Percentiles rank a stretch among this genome's conserved stretches.
Conservation (phyloP, 768 basidiomycete species). For the Pleurotus djamor region DNA sequence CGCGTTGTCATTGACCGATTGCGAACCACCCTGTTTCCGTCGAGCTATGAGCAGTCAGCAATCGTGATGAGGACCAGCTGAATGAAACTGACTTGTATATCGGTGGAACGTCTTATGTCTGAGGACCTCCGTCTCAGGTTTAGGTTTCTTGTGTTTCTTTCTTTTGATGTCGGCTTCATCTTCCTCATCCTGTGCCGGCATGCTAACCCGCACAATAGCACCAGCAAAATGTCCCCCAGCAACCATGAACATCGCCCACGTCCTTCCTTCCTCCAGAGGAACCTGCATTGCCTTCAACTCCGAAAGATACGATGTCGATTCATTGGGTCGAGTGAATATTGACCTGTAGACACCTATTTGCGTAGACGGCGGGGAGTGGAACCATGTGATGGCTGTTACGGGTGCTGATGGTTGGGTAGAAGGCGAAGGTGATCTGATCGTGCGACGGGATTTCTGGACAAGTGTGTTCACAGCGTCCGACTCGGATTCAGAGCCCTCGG, state of each 20-base stretch:
- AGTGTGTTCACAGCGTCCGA: conserved; percentile 70
- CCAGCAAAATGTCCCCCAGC: conserved; percentile 99
- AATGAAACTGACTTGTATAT: conserved; percentile 80
- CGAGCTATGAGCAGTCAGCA: conserved; percentile 56
- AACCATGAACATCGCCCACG: conserved; percentile 95
- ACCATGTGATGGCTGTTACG: conserved; percentile 83
- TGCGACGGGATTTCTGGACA: conserved; percentile 55
- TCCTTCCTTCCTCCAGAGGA: conserved; percentile 50
- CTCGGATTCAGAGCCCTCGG: conserved; percentile 48
- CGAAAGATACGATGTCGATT: conserved; percentile 48
- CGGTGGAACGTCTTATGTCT: conserved; percentile 96
- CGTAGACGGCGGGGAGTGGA: conserved; percentile 81
- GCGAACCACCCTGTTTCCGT: conserved; percentile 95
- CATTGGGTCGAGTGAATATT: conserved; percentile 55
- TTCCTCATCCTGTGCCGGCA: conserved; percentile 40
- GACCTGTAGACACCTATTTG: conserved; percentile 89
- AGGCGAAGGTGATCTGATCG: conserved; percentile 45
- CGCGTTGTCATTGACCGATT: conserved; percentile 87
- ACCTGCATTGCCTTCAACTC: conserved; percentile 68
- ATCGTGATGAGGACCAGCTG: neutral
- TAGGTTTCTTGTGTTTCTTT: conserved; percentile 62
- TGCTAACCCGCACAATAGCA: conserved; percentile 74
- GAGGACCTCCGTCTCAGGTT: conserved; percentile 78
- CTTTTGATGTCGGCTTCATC: conserved; percentile 38
- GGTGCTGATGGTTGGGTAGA: conserved; percentile 25